Percentiles rank a stretch among this genome's conserved stretches.
Evolutionary conservation across 2,329 filamentous ascomycete species (phyloP).

Genomic region (Lomentospora prolificans): DNA sequence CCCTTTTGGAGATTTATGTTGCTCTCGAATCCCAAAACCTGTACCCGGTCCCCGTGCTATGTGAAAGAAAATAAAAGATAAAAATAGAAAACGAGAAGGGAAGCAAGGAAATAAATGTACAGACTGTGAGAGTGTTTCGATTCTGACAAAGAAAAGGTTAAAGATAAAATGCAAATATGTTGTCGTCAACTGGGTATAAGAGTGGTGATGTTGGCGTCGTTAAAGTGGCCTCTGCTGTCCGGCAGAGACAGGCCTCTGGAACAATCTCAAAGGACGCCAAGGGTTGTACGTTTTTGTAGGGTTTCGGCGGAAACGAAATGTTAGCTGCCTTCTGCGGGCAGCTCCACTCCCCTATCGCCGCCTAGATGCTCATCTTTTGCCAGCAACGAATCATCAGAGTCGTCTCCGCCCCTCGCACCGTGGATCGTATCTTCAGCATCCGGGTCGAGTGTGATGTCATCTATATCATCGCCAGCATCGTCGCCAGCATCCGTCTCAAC

Average conservation of each 20-base stretch:
- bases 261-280: neutral
- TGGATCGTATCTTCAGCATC: slow-evolving; percentile 10
- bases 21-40: neutral
- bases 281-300: neutral
- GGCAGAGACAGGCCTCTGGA: no score
- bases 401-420: slow-evolving; percentile 13
- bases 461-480: slow-evolving; percentile 1
- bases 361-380: neutral
- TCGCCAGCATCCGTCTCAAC: neutral
- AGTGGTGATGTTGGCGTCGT: slow-evolving; percentile 2
- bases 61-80: neutral
- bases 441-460: neutral
- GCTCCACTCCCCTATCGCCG: neutral
- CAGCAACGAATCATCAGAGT: slow-evolving; percentile 14
- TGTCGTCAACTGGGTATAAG: slow-evolving; percentile 1
- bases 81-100: neutral
- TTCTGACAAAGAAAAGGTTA: neutral
- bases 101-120: neutral
- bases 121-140: no score
- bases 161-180: neutral
- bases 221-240: neutral
- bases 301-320: neutral
- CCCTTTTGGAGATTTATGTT: neutral
- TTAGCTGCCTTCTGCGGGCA: neutral
- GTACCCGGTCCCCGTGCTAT: neutral